Base-by-base conservation (phyloP, 306 rosid genomes). In the Cyclanthera cordifolia region DNA sequence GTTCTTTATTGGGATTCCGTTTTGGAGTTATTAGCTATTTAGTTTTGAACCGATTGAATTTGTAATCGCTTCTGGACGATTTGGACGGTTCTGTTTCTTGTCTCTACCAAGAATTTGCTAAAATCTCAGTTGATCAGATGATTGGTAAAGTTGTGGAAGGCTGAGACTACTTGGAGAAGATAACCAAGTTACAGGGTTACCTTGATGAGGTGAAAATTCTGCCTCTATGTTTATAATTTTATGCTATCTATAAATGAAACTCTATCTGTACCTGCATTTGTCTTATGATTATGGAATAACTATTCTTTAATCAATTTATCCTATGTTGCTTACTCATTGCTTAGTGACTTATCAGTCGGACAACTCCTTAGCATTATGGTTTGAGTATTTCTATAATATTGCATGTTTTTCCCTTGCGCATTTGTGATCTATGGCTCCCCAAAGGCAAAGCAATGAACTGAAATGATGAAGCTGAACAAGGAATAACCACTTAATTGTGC, bases 141-240 rank as follows among this genome's bases (percentile, higher is more conserved):
- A 32, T 34, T 50, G 61, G 47, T 49, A 24, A 28, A 30, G 23
- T 21, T 69, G 12, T 70, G 8, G 63, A 70, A 54, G 21, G 23
- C 32, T 51, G 53, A 53, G 65, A 70, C 20, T 70, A 53, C 49
- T 39, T 51, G 64, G 73, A 37, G 73, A 53, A 70, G 50, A 70
- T 50, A 53, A 53, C 28, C 23, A 52, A 20, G 61, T 19, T 70
- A 50, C 50, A 70, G 52, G 52, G 50, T 17, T 70, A 70, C 64
- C 11, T 70, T 2, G 64, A 70, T 70, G 73, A 70, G 73, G 73
- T 70, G 14, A 51, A 54, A 54, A 15, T 23, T 1, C 16, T 27
- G 46, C 28, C 17, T 11, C 17, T 28, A 28, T 28, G 32, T 11
- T 13, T 19, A 1, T 50, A 5, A 51, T 69, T 57, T n/a, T n/a